Evolutionary conservation across 352 stramenopile genomes (phyloP), one percentile per base, ranked within the genome.

Genomic region (Pythium diclinum): DNA sequence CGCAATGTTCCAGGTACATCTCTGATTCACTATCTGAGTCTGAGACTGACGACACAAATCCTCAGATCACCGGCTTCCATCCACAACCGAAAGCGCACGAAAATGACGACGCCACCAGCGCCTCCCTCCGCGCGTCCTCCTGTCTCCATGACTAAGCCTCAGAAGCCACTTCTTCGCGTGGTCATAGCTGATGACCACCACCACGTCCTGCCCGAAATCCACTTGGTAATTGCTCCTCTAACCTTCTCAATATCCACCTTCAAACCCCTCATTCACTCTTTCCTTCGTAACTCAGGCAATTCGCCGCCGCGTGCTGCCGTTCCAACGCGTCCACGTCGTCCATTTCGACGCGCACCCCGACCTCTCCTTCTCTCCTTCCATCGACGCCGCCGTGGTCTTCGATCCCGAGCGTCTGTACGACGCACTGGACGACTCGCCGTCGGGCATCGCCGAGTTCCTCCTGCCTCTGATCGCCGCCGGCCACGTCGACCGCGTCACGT

Each of bases 311-410:
- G 54, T 36, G 2, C 68, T 97, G 56, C 83, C 89, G 1, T 93
- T 95, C 67, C 51, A 64, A 3, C 65, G 66, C 47, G 71, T 94
- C 16, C 78, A 88, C 19, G 72, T 95, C 52, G 59, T 97, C 23
- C 89, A 97, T 55, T 79, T 92, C 8, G 89, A 97, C 60, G 88
- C 89, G 2, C 89, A 97, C 52, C 87, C 89, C 0, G 89, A 97
- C 57, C 72, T 97, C 44, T 91, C 83, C 28, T 94, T 97, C 65
- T 75, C 84, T 1, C 32, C 64, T 8, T 42, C 67, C 6, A 38
- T 79, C 7, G 68, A 79, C 23, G 74, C 85, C 0, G 48, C 56
- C 9, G 65, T 79, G 13, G 78, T 94, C 30, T 96, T 90, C 38
- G 19, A 78, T 9, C 87, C 88, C 7, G 71, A 87, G 1, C 75